These are phyloP conservation scores for Nannochloropsis gaditana DNA, from an alignment of 108 stramenopile species.

Conservation along the genomic window DNA sequence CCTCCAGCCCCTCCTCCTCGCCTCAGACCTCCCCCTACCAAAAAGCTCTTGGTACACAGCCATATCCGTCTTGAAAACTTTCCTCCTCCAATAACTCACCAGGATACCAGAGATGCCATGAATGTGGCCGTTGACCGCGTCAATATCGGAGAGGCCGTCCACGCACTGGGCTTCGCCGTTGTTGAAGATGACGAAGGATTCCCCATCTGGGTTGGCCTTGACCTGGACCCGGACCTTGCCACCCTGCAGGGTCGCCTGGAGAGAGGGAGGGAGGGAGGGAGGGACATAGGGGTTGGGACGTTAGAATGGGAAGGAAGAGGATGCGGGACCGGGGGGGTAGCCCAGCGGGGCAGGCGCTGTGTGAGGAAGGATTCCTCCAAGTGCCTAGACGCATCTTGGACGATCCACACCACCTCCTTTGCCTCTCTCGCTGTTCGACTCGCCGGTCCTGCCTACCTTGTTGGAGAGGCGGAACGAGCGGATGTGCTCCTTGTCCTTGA, in stretches of 20 bases:
- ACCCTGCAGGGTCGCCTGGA: not conserved
- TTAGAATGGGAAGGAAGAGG: no score
- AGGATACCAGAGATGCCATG: slow-evolving; percentile 19
- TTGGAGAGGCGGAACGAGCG: slow-evolving; percentile 12
- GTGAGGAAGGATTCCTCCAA: no score
- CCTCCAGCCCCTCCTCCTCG: no score
- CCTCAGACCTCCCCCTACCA: no score
- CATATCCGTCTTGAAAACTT: no score
- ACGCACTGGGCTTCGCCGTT: slow-evolving; percentile 9
- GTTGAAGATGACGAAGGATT: slow-evolving; percentile 8
- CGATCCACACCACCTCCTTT: not conserved
- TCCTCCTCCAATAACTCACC: not conserved
- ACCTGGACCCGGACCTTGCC: slow-evolving; percentile 12
- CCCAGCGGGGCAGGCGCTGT: no score
- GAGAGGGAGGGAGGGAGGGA: not conserved
- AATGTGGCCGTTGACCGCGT: not conserved
- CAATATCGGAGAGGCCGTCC: not conserved
- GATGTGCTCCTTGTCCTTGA: slow-evolving; percentile 18
- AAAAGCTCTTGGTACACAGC: no score
- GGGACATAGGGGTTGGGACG: not conserved
- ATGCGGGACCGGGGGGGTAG: no score
- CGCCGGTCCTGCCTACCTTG: not conserved
- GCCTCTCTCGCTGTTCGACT: not conserved
- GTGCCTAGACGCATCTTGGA: no score
- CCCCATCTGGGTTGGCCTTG: not conserved